Percentiles rank a stretch among this genome's conserved stretches.
These are phyloP conservation scores for Mycosphaerella arachidis DNA, from an alignment of 2,329 filamentous ascomycete genomes.

Conservation along the genomic window DNA sequence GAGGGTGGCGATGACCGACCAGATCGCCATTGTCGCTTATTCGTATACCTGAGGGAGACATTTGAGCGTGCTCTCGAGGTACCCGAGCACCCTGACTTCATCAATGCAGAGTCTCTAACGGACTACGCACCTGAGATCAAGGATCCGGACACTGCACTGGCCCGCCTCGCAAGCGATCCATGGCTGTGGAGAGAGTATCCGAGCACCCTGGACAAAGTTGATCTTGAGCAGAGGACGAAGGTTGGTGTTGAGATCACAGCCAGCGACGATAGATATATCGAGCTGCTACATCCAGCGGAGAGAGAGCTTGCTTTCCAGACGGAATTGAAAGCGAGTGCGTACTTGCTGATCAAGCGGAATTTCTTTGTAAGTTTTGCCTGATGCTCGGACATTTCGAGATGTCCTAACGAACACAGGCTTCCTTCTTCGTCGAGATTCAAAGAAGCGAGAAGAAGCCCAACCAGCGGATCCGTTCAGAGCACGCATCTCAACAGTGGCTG, in stretches of 20 bases:
- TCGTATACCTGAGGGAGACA: constrained; percentile 12
- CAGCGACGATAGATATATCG: background rate
- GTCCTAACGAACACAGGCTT: background rate
- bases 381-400: background rate
- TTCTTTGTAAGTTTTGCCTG: constrained; percentile 15
- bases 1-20: background rate
- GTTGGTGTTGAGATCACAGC: background rate
- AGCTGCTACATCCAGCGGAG: constrained; percentile 18
- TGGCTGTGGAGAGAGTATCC: background rate
- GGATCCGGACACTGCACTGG: constrained; percentile 15
- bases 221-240: background rate
- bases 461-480: constrained; percentile 12
- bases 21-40: constrained; percentile 13
- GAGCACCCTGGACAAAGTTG: background rate
- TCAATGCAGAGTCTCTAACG: constrained; percentile 7
- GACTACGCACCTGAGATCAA: constrained; percentile 20
- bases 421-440: constrained; percentile 10
- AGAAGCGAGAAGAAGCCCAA: constrained; percentile 11
- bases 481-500: constrained; percentile 20
- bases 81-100: constrained; percentile 22
- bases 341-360: constrained; percentile 23
- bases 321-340: constrained; percentile 19
- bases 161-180: constrained; percentile 8
- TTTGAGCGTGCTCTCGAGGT: constrained; percentile 16
- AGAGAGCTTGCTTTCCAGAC: constrained; percentile 14